Base-by-base conservation (phyloP, 495 filamentous ascomycete genomes). In the Xylaria grammica region DNA sequence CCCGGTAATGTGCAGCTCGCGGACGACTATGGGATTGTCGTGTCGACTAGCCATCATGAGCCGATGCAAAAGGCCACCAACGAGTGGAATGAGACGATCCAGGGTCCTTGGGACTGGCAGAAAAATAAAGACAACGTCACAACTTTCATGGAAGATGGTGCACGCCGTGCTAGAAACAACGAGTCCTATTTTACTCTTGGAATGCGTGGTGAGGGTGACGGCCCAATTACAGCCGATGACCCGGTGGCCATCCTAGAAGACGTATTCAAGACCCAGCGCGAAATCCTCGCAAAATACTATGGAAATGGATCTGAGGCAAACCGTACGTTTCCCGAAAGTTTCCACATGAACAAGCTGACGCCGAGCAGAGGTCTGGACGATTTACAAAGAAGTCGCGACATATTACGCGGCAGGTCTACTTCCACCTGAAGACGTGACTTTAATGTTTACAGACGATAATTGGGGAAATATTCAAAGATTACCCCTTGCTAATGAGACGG, bases 401-500 rank as follows among this genome's bases (percentile, higher is more conserved):
- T 88, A 90, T 68, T 90, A 83, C 73, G 81, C 87, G 48, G 77
- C 79, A 15, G 88, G 87, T 6, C 81, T 90, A 73, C 73, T 75
- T 0, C 86, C 89, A 0, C 83, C 83, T 0, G 87, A 91, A 44
- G 81, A 89, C 69, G 81, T 91, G 44, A 90, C 86, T 0, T 72
- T 91, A 7, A 73, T 90, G 4, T 91, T 85, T 79, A 81, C 86
- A 0, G 88, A 91, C 67, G 88, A 91, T 69, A 91, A 90, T 68
- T 84, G 81, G 70, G 86, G 86, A 15, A 87, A 89, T 71, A 78
- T 87, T 49, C 81, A 83, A 26, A 77, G 86, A 22, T 76, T 90
- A 24, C 89, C 89, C 1, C 69, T 85, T 22, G 81, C 66, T 2
- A 81, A 84, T 58, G 88, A 90, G 67, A 82, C 75, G 0, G 71